phyloP scores from a whole-genome alignment of 257 asterid genomes.

The Hygrophila difformis region DNA sequence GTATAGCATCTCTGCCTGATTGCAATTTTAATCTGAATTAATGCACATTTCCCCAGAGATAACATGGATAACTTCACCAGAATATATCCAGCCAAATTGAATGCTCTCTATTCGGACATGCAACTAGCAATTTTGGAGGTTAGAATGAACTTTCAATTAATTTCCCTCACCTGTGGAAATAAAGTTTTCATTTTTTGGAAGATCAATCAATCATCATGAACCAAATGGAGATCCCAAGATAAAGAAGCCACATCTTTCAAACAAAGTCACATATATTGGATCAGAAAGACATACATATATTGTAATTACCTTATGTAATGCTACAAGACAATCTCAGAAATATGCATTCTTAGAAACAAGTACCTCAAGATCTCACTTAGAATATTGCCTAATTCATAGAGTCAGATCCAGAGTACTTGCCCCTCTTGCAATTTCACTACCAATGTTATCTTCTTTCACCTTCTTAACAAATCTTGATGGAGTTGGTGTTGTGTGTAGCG shows the following conservation, averaged over 20 bases:
- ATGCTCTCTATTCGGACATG: too few species aligned
- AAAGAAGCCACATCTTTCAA: too few species aligned
- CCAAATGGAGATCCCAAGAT: too few species aligned
- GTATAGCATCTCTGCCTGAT: not conserved
- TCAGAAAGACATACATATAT: not conserved
- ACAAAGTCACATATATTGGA: too few species aligned
- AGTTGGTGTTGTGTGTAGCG: slow-evolving; percentile 27
- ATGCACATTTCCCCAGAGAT: slow-evolving; percentile 7
- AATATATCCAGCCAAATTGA: too few species aligned
- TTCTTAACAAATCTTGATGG: slow-evolving; percentile 28
- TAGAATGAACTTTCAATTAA: too few species aligned
- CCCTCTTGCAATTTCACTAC: slow-evolving; percentile 31
- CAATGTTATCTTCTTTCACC: slow-evolving; percentile 19
- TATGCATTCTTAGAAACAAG: slow-evolving; percentile 32
- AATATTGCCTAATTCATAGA: slow-evolving; percentile 66
- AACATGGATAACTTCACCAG: slow-evolving; percentile 3
- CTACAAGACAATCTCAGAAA: slow-evolving; percentile 22
- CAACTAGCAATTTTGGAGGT: too few species aligned
- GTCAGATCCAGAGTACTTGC: slow-evolving; percentile 95
- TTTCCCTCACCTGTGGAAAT: too few species aligned
- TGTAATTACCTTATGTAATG: slow-evolving; percentile 19
- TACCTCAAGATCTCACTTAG: slow-evolving; percentile 81
- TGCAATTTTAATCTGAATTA: not conserved
- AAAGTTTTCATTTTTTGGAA: too few species aligned
- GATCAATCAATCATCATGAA: too few species aligned